Base-by-base conservation (phyloP, 2,329 filamentous ascomycete genomes). In the Microdochium paspali region DNA sequence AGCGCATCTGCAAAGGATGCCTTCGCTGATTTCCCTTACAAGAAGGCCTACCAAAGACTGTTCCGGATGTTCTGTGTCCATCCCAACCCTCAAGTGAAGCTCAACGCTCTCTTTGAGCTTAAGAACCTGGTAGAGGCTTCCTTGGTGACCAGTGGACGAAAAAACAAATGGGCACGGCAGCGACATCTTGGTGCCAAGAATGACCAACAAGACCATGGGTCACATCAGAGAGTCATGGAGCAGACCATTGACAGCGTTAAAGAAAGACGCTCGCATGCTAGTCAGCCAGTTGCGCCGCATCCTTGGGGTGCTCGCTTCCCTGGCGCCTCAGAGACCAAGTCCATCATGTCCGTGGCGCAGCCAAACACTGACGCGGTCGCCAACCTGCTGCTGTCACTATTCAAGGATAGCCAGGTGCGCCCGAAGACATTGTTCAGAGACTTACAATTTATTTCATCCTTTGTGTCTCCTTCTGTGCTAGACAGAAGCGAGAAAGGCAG, bases 21-120 rank as follows among this genome's bases (percentile, higher is more conserved):
- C 20, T 62, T 60, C 3, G 53, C 66, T 2, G 81, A 86, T 32
- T 95, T 95, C 56, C 87, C 87, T 0, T 96, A 91, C 60, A 80
- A 80, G 46, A 80, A 82, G 54, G 86, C 90, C 1, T 96, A 95
- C 60, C 76, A 82, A 54, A 82, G 84, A 12, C 73, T 97, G 1
- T 72, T 97, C 26, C 82, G 81, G 53, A 90, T 89, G 69, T 95
- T 98, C 56, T 89, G 87, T 39, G 87, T 90, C 3, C 87, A 94
- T 54, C 87, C 88, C 0, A 95, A 93, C 59, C 93, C 93, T 0
- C 86, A 86, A 55, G 77, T 80, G 21, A 98, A 98, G 65, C 76
- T 98, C 12, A 84, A 85, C 53, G 85, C 87, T 0, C 71, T 97
- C 4, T 82, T 85, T 51, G 89, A 96, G 61, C 74, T 98, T 4